A percentile compares a stretch with the other conserved stretches of the same genome.
Evolutionary conservation across 495 filamentous ascomycete genomes (phyloP).

Genomic region (Cenococcum geophilum): DNA sequence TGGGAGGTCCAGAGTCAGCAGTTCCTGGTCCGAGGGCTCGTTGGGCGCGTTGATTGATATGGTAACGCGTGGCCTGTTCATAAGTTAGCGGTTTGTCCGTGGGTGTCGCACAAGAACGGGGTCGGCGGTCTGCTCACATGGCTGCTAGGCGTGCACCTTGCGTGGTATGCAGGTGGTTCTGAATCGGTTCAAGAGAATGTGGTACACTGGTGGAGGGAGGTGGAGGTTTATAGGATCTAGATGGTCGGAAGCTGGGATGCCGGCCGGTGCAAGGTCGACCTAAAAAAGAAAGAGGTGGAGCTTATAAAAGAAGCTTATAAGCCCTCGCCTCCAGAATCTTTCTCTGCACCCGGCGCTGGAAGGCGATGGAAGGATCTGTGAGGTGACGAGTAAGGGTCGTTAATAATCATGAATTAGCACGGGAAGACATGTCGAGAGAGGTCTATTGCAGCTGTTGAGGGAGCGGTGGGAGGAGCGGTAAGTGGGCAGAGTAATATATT

Average conservation of each 20-base stretch:
- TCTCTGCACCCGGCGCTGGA: background rate
- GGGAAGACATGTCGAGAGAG: background rate
- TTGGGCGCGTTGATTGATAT: conserved; percentile 72
- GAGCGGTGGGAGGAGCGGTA: conserved; percentile 3
- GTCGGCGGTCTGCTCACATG: conserved; percentile 24
- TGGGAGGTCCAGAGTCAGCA: conserved; percentile 77
- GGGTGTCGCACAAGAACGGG: conserved; percentile 27
- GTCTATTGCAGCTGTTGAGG: background rate
- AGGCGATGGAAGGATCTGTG: conserved; percentile 20
- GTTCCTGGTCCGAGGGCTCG: conserved; percentile 61
- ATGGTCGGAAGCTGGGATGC: conserved; percentile 17
- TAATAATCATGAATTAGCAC: conserved; percentile 25
- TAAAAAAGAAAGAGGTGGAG: conserved; percentile 7
- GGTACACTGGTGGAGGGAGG: conserved; percentile 23
- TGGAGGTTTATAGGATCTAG: conserved; percentile 9
- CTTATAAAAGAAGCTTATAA: conserved; percentile 6
- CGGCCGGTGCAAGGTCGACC: conserved; percentile 14
- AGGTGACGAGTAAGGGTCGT: background rate
- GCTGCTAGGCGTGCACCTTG: conserved; percentile 24
- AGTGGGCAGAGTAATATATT: conserved; percentile 6
- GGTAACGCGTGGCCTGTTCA: conserved; percentile 62
- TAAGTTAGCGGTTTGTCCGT: conserved; percentile 26
- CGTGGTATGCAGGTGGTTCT: conserved; percentile 31
- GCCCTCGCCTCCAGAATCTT: conserved; percentile 1
- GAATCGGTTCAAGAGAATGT: conserved; percentile 26